Conservation (phyloP, 495 filamentous ascomycete genomes). For the Pseudomonodictys pantanalensis region DNA sequence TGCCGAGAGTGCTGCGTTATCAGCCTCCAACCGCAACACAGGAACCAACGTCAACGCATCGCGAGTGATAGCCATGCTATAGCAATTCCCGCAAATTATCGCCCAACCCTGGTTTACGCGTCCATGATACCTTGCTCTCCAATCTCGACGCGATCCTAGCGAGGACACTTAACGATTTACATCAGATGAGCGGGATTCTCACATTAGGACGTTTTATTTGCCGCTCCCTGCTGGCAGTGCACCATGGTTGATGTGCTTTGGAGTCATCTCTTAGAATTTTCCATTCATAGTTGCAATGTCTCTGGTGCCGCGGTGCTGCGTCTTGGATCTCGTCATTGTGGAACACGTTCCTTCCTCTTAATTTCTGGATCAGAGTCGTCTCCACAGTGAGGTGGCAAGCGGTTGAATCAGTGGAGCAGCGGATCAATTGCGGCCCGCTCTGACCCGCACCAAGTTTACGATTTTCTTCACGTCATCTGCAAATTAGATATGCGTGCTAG, state of each 20-base stretch:
- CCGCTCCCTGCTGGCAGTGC: not conserved
- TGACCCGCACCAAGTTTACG: not conserved
- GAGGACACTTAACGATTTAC: not conserved
- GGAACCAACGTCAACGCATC: no score
- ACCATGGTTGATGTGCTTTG: not conserved
- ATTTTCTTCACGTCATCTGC: no score
- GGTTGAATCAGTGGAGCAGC: not conserved
- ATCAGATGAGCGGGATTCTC: not conserved
- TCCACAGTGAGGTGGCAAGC: no score
- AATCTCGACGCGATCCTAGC: not conserved
- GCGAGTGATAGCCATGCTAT: no score
- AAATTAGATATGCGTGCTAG: no score
- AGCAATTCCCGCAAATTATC: no score
- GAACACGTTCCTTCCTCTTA: no score
- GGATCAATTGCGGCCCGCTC: not conserved
- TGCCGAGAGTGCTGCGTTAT: no score
- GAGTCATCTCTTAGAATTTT: not conserved
- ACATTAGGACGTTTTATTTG: not conserved
- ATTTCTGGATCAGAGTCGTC: no score
- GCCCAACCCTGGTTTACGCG: not conserved
- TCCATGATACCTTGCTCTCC: not conserved
- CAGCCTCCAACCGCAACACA: no score
- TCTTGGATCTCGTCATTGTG: no score
- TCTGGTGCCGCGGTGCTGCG: not conserved
- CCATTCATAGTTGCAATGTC: not conserved